phyloP scores from a whole-genome alignment of 106 monocot genomes.

The Vanilla planifolia region DNA sequence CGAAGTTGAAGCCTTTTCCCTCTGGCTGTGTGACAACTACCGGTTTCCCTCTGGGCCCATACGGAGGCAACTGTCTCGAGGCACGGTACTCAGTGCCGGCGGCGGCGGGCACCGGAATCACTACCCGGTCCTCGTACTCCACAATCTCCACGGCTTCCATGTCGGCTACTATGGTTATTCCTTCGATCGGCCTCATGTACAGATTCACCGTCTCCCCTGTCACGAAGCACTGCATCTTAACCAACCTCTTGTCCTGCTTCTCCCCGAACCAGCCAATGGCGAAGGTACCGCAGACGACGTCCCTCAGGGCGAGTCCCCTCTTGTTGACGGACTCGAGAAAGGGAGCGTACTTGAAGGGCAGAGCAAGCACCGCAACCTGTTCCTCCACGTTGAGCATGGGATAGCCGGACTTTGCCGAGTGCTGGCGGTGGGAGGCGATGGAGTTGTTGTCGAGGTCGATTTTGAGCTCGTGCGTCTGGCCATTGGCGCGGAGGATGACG shows the following conservation, averaged over 20 bases:
- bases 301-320: conserved; percentile 28
- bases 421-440: conserved; percentile 22
- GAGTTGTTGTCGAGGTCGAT: conserved; percentile 27
- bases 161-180: conserved; percentile 41
- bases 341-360: conserved; percentile 48
- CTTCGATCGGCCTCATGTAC: conserved; percentile 55
- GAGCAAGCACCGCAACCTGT: conserved; percentile 18
- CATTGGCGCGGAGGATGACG: conserved; percentile 32
- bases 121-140: conserved; percentile 26
- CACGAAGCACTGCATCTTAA: conserved; percentile 19
- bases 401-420: conserved; percentile 34
- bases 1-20: conserved; percentile 28
- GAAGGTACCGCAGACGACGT: conserved; percentile 41
- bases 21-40: conserved; percentile 28
- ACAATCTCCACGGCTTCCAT: conserved; percentile 43
- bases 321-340: conserved; percentile 45
- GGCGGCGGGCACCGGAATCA: conserved; percentile 34
- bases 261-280: conserved; percentile 68
- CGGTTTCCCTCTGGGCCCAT: conserved; percentile 23
- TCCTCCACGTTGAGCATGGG: conserved; percentile 50
- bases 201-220: conserved; percentile 32
- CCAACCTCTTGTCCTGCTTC: conserved; percentile 23
- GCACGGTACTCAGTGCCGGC: conserved; percentile 45
- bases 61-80: conserved; percentile 8
- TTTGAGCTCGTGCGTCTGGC: conserved; percentile 33